Conservation (phyloP, 768 basidiomycete genomes). For the Strobilomyces dryophilus region DNA sequence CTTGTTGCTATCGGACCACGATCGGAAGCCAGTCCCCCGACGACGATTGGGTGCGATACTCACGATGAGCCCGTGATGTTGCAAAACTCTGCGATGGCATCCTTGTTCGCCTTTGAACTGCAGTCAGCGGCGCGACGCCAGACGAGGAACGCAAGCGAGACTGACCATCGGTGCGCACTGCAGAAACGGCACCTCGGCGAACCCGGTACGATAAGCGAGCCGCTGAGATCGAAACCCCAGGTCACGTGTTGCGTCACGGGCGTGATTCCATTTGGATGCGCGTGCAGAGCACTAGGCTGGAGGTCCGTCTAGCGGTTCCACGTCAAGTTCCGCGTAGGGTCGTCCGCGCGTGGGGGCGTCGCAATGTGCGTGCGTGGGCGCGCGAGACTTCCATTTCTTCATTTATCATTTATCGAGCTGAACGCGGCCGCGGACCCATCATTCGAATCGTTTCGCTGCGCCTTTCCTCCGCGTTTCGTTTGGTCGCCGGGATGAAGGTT, state of each 20-base stretch:
- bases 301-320: background rate
- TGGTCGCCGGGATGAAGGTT: too few relatives aligned
- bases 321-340: constrained; percentile 20
- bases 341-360: constrained; percentile 6
- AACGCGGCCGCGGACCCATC: too few relatives aligned
- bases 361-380: constrained; percentile 1
- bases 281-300: too few relatives aligned
- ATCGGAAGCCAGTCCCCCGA: background rate
- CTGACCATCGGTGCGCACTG: constrained; percentile 24
- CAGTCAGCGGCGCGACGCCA: too few relatives aligned
- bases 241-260: constrained; percentile 17
- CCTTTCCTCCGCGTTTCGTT: too few relatives aligned
- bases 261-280: too few relatives aligned
- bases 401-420: constrained; percentile 5
- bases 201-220: constrained; percentile 14
- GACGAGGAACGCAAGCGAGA: background rate
- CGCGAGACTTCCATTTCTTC: constrained; percentile 20
- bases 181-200: background rate
- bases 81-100: constrained; percentile 57
- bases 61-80: constrained; percentile 68
- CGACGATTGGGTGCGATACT: constrained; percentile 28
- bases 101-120: constrained; percentile 32
- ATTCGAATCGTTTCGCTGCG: too few relatives aligned
- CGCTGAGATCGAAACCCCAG: constrained; percentile 18
- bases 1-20: constrained; percentile 26